Percentiles rank a stretch among this genome's conserved stretches.
phyloP scores from a whole-genome alignment of 768 basidiomycete genomes.

The Tulasnella sp. region DNA sequence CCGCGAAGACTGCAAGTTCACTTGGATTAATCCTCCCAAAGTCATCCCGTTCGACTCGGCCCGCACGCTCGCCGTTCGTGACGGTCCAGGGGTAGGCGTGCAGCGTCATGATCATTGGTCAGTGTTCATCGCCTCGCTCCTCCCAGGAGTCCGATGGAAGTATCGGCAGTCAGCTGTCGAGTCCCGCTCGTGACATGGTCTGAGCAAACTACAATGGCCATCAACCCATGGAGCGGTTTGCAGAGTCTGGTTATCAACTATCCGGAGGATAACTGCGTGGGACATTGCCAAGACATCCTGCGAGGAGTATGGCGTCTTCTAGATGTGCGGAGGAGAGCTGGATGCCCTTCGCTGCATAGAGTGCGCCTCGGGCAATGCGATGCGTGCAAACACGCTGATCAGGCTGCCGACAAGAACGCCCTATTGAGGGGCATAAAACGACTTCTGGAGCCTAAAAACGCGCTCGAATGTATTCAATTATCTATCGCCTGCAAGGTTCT shows the following conservation, averaged over 20 bases:
- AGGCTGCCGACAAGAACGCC: neutral
- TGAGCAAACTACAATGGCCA: neutral
- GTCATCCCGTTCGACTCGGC: neutral
- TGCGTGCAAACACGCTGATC: neutral
- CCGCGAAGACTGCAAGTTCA: neutral
- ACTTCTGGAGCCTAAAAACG: neutral
- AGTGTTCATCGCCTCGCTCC: neutral
- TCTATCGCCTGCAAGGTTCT: too few species aligned
- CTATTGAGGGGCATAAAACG: neutral
- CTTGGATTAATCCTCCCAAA: neutral
- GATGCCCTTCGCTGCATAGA: neutral
- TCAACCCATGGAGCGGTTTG: neutral
- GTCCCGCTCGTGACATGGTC: neutral
- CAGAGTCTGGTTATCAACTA: neutral
- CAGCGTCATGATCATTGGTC: neutral
- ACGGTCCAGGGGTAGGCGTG: neutral
- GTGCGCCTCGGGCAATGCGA: neutral
- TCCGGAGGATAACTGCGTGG: neutral
- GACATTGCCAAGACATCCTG: neutral
- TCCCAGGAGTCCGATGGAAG: neutral
- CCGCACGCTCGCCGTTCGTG: neutral
- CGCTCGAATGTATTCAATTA: neutral
- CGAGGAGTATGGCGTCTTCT: neutral
- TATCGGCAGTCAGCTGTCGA: neutral
- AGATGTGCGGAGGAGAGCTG: neutral